Percentiles rank a stretch among this genome's conserved stretches.
These are phyloP conservation scores for Amanita phalloides DNA, from an alignment of 768 basidiomycete species.

Conservation along the genomic window DNA sequence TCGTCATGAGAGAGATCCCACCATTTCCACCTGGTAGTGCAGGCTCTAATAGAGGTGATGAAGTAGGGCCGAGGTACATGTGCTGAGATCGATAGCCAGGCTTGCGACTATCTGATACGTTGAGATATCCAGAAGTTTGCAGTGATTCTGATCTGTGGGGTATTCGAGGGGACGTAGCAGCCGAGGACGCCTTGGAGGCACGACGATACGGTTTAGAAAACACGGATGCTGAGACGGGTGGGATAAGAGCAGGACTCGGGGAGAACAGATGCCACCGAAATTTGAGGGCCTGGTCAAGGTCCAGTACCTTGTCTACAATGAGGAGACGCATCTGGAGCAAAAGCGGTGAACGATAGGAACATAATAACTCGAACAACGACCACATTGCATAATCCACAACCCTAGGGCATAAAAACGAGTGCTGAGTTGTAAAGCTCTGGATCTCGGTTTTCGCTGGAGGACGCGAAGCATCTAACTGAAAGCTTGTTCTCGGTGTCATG, in stretches of 20 bases:
- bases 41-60: slow-evolving; percentile 23
- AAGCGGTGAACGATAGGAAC: slow-evolving; percentile 51
- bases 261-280: slow-evolving; percentile 14
- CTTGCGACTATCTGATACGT: slow-evolving; percentile 12
- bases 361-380: slow-evolving; percentile 61
- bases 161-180: slow-evolving; percentile 29
- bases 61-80: slow-evolving; percentile 48
- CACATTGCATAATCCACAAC: slow-evolving; percentile 63
- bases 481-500: slow-evolving; percentile 37
- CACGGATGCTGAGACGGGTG: slow-evolving; percentile 37
- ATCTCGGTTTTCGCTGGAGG: slow-evolving; percentile 19
- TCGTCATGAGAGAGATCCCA: slow-evolving; percentile 16
- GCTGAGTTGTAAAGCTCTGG: slow-evolving; percentile 12
- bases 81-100: slow-evolving; percentile 19
- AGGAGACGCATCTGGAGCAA: slow-evolving; percentile 56
- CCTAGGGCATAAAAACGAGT: slow-evolving; percentile 31
- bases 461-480: slow-evolving; percentile 23
- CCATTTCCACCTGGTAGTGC: slow-evolving; percentile 16
- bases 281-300: slow-evolving; percentile 41
- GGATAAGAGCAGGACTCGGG: slow-evolving; percentile 15
- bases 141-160: slow-evolving; percentile 21
- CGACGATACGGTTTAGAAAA: slow-evolving; percentile 49
- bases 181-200: slow-evolving; percentile 30
- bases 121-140: slow-evolving; percentile 3
- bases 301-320: slow-evolving; percentile 49